Evolutionary conservation across 129 eudicot species (phyloP), one percentile per base, ranked within the genome.

Genomic region (Gnaphalium uliginosum): DNA sequence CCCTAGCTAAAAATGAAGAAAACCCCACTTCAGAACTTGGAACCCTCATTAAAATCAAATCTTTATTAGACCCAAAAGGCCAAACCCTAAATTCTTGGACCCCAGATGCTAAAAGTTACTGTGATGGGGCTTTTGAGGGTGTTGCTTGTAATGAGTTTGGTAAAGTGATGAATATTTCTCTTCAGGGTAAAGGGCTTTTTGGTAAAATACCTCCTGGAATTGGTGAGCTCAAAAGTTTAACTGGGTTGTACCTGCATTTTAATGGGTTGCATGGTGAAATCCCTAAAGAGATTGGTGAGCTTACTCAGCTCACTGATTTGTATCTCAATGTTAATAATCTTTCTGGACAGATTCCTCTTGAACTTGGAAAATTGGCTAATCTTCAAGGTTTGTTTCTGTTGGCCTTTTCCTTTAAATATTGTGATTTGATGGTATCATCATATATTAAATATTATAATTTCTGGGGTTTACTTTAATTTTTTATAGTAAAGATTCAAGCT

Each of bases 181-280:
- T 95, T 70, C 99, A 95, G 75, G 99, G 99, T 1, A 95, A 85
- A 78, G 99, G 96, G 60, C 92, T 95, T 72, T 56, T 73, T 59
- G 99, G 99, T 48, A 35, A 81, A 54, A 69, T 95, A 57, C 91
- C 97, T 15, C 89, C 96, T 35, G 96, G 88, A 86, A 87, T 95
- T 84, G 97, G 96, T 25, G 86, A 41, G 68, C 96, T 95, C 21
- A 87, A 81, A 78, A 84, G 81, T 87, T 87, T 95, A 67, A 73
- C 94, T 81, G 99, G 99, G 79, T 75, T 95, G 86, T 95, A 89
- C 84, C 51, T 95, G 79, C 99, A 95, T 81, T 95, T 89, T 68
- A 95, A 95, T 81, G 71, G 81, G 75, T 86, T 95, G 48, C 65
- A 76, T 69, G 99, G 99, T 53, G 84, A 72, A 76, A 89, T 95